A percentile compares a stretch with the other conserved stretches of the same genome.
Evolutionary conservation across 2,329 filamentous ascomycete species (phyloP).

Genomic region (Phaeosphaeriaceae sp.): DNA sequence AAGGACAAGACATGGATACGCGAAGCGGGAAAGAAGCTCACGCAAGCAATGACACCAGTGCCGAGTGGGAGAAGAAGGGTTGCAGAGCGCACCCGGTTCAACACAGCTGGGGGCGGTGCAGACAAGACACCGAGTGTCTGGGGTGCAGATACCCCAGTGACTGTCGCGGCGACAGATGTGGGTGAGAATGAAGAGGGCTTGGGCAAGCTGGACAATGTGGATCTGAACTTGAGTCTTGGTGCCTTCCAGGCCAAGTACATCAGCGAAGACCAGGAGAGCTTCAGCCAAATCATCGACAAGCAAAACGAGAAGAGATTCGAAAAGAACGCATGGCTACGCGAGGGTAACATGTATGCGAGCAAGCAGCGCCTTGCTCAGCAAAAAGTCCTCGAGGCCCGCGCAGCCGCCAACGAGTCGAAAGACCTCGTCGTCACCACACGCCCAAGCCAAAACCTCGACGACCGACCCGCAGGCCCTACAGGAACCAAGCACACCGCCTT

Average conservation of each 20-base stretch:
- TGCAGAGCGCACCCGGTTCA: slow-evolving; percentile 36
- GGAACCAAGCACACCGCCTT: slow-evolving; percentile 73
- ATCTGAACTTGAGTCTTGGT: slow-evolving; percentile 80
- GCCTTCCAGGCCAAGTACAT: slow-evolving; percentile 93
- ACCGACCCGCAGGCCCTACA: slow-evolving; percentile 78
- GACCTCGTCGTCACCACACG: slow-evolving; percentile 59
- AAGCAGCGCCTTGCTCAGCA: slow-evolving; percentile 69
- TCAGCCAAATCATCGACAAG: slow-evolving; percentile 88
- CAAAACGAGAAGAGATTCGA: slow-evolving; percentile 85
- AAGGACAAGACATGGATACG: slow-evolving; percentile 86
- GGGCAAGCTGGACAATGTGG: slow-evolving; percentile 61
- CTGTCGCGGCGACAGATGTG: slow-evolving; percentile 54
- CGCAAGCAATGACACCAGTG: slow-evolving; percentile 81
- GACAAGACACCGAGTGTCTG: slow-evolving; percentile 70
- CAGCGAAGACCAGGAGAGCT: slow-evolving; percentile 96
- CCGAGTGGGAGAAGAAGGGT: slow-evolving; percentile 53
- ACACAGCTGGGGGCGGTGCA: slow-evolving; percentile 25
- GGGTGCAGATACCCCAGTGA: slow-evolving; percentile 74
- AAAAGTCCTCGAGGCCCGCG: slow-evolving; percentile 73
- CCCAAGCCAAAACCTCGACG: slow-evolving; percentile 66
- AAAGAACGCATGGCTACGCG: slow-evolving; percentile 89
- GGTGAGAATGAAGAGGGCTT: slow-evolving; percentile 38
- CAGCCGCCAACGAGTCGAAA: slow-evolving; percentile 49
- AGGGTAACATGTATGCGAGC: slow-evolving; percentile 79
- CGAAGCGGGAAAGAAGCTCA: slow-evolving; percentile 70